These are phyloP conservation scores for Myriangium duriaei DNA, from an alignment of 2,329 filamentous ascomycete genomes.

Conservation along the genomic window DNA sequence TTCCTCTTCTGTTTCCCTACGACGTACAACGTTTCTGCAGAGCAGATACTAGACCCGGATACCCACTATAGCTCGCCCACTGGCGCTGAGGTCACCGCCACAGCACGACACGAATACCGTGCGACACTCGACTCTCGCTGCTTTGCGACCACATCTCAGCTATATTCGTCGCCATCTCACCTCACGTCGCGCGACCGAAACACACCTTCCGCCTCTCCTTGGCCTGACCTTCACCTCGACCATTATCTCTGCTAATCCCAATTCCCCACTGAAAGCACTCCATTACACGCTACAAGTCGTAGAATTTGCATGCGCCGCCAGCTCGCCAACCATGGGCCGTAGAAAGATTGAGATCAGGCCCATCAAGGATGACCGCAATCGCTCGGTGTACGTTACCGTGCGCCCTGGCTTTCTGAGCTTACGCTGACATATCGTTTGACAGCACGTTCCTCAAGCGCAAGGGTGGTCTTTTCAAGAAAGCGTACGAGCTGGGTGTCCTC, in stretches of 20 bases:
- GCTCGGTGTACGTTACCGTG: conserved; percentile 63
- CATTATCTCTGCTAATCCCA: no score
- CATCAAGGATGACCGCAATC: conserved; percentile 96
- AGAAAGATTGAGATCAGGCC: conserved; percentile 99
- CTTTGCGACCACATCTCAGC: no score
- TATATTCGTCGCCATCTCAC: no score
- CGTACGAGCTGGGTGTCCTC: conserved; percentile 92
- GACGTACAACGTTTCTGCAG: conserved; percentile 8
- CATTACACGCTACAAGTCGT: no score
- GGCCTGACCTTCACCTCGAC: conserved; percentile 1
- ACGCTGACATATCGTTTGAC: conserved; percentile 11
- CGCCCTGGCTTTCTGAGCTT: conserved; percentile 5
- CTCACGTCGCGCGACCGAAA: no score
- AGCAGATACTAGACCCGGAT: conserved; percentile 1
- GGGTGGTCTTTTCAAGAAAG: conserved; percentile 98
- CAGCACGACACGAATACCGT: no score
- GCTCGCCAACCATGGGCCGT: conserved; percentile 60
- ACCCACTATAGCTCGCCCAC: conserved; percentile 1
- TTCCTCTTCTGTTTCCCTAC: conserved; percentile 5
- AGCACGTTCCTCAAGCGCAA: conserved; percentile 98
- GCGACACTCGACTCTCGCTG: no score
- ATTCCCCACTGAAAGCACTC: no score
- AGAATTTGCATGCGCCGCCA: conserved; percentile 4
- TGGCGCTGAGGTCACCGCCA: conserved; percentile 6
- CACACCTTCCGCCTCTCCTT: conserved; percentile 1